Evolutionary conservation across 345 rosid species (phyloP).

Genomic region (Limnanthes douglasii): DNA sequence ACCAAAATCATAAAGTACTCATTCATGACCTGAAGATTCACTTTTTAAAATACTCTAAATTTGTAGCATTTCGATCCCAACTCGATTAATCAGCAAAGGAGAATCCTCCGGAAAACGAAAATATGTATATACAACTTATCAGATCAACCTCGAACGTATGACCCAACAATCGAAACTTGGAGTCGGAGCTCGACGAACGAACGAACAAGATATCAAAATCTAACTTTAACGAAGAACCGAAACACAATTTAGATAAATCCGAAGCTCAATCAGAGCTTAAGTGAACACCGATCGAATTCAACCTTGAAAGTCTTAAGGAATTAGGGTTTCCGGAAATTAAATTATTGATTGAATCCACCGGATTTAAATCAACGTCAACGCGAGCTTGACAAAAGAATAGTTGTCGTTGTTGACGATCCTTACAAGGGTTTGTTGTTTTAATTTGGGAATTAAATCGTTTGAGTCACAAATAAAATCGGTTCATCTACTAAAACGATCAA

Average conservation of each 20-base stretch:
- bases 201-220: conserved; percentile 6
- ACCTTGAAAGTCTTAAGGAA: too few species aligned
- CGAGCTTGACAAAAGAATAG: too few species aligned
- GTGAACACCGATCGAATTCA: too few species aligned
- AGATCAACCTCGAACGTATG: conserved; percentile 3
- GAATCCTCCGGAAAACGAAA: not conserved
- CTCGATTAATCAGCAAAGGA: not conserved
- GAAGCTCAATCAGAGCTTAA: not conserved
- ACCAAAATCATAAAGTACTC: conserved; percentile 5
- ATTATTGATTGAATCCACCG: too few species aligned
- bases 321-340: too few species aligned
- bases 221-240: conserved; percentile 3
- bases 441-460: too few species aligned
- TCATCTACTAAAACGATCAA: too few species aligned
- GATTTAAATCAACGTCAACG: too few species aligned
- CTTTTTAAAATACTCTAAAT: not conserved
- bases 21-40: not conserved
- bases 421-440: not conserved
- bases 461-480: too few species aligned
- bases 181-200: not conserved
- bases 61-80: not conserved
- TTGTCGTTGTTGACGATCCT: too few species aligned
- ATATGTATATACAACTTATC: not conserved
- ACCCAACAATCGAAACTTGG: conserved; percentile 3
- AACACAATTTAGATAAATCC: not conserved